Evolutionary conservation across 225 moss, liverwort and hornwort species (phyloP), one percentile per base, ranked within the genome.

Genomic region (Sphagnum contortum): DNA sequence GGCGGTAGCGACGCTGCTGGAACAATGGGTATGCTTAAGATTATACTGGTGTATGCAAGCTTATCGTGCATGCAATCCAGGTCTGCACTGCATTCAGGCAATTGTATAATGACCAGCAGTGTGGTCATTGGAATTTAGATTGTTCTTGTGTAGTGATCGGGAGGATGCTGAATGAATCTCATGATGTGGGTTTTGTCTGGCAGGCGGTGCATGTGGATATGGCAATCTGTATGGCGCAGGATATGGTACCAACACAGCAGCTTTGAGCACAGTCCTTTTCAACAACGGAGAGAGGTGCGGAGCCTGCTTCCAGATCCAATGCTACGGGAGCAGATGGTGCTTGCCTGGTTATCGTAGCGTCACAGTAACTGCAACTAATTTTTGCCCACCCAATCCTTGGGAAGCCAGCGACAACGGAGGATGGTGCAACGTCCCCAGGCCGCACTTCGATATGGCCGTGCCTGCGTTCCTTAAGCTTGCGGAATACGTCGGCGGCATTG

Each of bases 201-300:
- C 5, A 44, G 78, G 72, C 12, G 84, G 80, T 44, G 77, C 84
- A 3, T 84, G 84, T 11, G 78, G 84, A 5, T 84, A 74, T 5
- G 78, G 84, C 10, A 84, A 84, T 45, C 70, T 78, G 2, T 81
- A 81, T 57, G 65, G 72, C 48, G 70, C 77, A 0, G 80, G 84
- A 0, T 84, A 84, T 29, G 84, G 80, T 12, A 58, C 55, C 8
- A 46, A 45, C 6, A 81, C 80, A 5, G 64, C 80, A 6, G 80
- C 80, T 51, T 68, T 84, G 49, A 80, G 79, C 44, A 71, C 80
- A 0, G 63, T 49, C 45, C 67, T 81, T 13, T 84, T 80, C 62
- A 80, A 78, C 59, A 81, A 75, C 29, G 78, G 80, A 64, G 4
- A 77, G 60, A 59, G 80, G 10, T 84, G 80, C 61, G 84, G 80